Conservation (phyloP, 73 alveolate genomes). For the Diophrys appendiculata region DNA sequence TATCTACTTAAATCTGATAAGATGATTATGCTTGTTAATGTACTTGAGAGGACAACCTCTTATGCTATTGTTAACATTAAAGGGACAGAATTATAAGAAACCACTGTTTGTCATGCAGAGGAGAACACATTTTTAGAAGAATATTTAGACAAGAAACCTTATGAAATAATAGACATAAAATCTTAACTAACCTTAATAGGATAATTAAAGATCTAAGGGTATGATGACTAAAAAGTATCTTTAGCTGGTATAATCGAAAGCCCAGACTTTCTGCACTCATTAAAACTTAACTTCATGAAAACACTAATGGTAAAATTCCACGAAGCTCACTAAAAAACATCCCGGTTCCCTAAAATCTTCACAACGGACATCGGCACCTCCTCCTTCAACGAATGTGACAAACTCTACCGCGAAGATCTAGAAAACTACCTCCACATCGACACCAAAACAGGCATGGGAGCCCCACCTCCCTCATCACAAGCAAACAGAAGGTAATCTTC, state of each 20-base stretch:
- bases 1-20: conserved; percentile 36
- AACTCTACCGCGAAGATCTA: too few relatives aligned
- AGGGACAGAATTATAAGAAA: conserved; percentile 56
- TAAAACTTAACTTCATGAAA: conserved; percentile 25
- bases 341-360: too few relatives aligned
- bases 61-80: conserved; percentile 13
- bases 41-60: conserved; percentile 40
- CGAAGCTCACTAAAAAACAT: conserved; percentile 1
- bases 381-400: too few relatives aligned
- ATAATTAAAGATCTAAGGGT: conserved; percentile 10
- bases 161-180: too few relatives aligned
- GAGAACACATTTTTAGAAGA: conserved; percentile 31
- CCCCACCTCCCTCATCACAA: too few relatives aligned
- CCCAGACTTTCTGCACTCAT: conserved; percentile 33
- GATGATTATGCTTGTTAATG: conserved; percentile 31
- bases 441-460: too few relatives aligned
- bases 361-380: too few relatives aligned
- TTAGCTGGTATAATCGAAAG: conserved; percentile 38
- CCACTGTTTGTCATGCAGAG: conserved; percentile 60
- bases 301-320: conserved; percentile 6
- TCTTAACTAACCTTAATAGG: conserved; percentile 34
- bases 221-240: conserved; percentile 44
- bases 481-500: too few relatives aligned
- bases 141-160: too few relatives aligned
- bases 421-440: too few relatives aligned